These are phyloP conservation scores for Chaetoceros muelleri DNA, from an alignment of 108 stramenopile species.

Conservation along the genomic window DNA sequence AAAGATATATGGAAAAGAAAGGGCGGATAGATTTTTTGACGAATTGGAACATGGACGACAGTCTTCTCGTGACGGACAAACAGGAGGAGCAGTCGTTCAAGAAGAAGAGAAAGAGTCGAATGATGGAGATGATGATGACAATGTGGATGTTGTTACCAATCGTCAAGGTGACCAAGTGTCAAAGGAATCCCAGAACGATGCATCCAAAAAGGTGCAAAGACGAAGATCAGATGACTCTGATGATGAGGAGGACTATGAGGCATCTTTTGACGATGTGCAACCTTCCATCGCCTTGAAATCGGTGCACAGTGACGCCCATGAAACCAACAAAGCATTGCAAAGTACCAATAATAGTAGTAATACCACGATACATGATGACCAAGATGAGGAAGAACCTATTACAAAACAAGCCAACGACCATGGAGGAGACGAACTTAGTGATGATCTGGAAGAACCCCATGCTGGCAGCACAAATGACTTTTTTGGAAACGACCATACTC, in stretches of 20 bases:
- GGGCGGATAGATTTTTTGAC: conserved; percentile 15
- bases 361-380: neutral
- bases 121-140: neutral
- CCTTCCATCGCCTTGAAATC: neutral
- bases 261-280: neutral
- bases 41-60: conserved; percentile 33
- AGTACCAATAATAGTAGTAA: neutral
- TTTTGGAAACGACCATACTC: too few relatives aligned
- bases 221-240: neutral
- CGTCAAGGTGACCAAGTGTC: neutral
- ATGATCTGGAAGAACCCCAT: too few relatives aligned
- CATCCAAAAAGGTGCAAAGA: neutral
- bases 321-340: neutral
- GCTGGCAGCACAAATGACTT: too few relatives aligned
- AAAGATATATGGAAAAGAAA: conserved; percentile 22
- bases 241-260: neutral
- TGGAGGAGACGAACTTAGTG: too few relatives aligned
- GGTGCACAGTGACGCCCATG: neutral
- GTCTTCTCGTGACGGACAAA: neutral
- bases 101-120: neutral
- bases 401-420: too few relatives aligned
- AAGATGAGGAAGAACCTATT: neutral
- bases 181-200: neutral
- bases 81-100: neutral
- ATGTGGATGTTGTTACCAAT: neutral